phyloP scores from a whole-genome alignment of 1,139 yeast genomes.

The Maudiozyma humilis region DNA sequence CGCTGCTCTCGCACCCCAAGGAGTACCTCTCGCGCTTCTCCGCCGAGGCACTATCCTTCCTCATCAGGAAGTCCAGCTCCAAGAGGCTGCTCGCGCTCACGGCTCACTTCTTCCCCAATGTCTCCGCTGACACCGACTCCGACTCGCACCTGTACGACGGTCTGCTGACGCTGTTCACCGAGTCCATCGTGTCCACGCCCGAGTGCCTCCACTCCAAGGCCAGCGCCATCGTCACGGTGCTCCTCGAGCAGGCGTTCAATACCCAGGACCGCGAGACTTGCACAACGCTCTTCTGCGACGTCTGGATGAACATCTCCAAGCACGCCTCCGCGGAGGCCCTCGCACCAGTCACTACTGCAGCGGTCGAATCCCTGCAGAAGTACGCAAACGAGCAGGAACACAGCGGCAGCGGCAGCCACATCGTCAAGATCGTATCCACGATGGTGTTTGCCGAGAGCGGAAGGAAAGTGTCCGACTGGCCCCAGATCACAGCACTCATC shows the following conservation, averaged over 20 bases:
- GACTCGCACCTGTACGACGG: slow-evolving; percentile 47
- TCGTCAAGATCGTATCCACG: slow-evolving; percentile 34
- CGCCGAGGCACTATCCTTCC: slow-evolving; percentile 82
- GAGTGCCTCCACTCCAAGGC: slow-evolving; percentile 71
- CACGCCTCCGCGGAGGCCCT: slow-evolving; percentile 56
- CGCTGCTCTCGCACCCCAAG: slow-evolving; percentile 51
- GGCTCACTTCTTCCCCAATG: slow-evolving; percentile 43
- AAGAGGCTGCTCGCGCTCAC: slow-evolving; percentile 44
- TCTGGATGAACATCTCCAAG: slow-evolving; percentile 50
- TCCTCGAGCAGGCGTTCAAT: slow-evolving; percentile 36
- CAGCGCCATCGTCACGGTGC: slow-evolving; percentile 38
- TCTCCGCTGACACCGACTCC: slow-evolving; percentile 32
- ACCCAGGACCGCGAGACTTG: slow-evolving; percentile 22
- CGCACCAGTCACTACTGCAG: slow-evolving; percentile 36
- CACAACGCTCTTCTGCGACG: slow-evolving; percentile 48
- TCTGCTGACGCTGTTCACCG: slow-evolving; percentile 55
- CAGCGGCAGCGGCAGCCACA: slow-evolving; percentile 14
- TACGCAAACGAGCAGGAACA: slow-evolving; percentile 12
- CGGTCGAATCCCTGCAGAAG: slow-evolving; percentile 30
- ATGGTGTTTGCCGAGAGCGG: slow-evolving; percentile 64
- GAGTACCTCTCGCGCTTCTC: slow-evolving; percentile 72
- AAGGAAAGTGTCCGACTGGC: slow-evolving; percentile 42
- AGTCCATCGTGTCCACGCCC: slow-evolving; percentile 65
- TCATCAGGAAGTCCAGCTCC: slow-evolving; percentile 59
- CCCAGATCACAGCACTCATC: slow-evolving; percentile 14